Conservation (phyloP, 805 yeast species). For the Pichia cabralensis region DNA sequence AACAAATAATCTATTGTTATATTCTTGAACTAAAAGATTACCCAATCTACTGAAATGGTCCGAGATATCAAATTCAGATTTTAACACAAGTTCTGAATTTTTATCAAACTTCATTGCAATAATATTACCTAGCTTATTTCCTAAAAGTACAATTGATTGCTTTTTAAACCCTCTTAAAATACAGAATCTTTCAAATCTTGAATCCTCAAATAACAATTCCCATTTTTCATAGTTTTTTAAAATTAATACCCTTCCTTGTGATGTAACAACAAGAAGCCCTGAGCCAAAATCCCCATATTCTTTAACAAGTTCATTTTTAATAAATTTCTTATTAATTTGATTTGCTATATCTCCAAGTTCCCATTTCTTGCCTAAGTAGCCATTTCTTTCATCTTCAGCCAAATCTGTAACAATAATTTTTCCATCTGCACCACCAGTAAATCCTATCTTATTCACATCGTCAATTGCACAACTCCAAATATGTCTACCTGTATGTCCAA, state of each 20-base stretch:
- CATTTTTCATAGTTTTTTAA: slow-evolving; percentile 21
- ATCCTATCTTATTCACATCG: slow-evolving; percentile 38
- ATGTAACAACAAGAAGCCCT: slow-evolving; percentile 46
- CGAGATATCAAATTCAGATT: slow-evolving; percentile 16
- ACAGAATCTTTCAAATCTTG: slow-evolving; percentile 19
- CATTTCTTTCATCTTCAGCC: slow-evolving; percentile 21
- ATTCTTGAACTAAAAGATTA: slow-evolving; percentile 33
- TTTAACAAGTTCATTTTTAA: slow-evolving; percentile 48
- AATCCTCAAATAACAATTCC: slow-evolving; percentile 20
- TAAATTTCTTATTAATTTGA: slow-evolving; percentile 21
- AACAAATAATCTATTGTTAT: slow-evolving; percentile 25
- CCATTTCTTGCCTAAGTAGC: slow-evolving; percentile 23
- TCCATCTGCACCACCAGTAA: slow-evolving; percentile 94
- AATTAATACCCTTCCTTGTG: slow-evolving; percentile 43
- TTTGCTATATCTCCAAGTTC: slow-evolving; percentile 26
- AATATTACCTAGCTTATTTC: slow-evolving; percentile 32
- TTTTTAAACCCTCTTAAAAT: slow-evolving; percentile 18
- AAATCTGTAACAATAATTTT: slow-evolving; percentile 57
- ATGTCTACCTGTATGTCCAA: slow-evolving; percentile 76
- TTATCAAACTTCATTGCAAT: slow-evolving; percentile 33
- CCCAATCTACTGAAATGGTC: slow-evolving; percentile 34
- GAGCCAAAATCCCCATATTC: slow-evolving; percentile 41
- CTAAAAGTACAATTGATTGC: slow-evolving; percentile 17
- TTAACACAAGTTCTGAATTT: slow-evolving; percentile 23
- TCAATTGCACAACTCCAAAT: slow-evolving; percentile 71